These are phyloP conservation scores for Fusarium veterinarium DNA, from an alignment of 2,329 filamentous ascomycete species.

Conservation along the genomic window DNA sequence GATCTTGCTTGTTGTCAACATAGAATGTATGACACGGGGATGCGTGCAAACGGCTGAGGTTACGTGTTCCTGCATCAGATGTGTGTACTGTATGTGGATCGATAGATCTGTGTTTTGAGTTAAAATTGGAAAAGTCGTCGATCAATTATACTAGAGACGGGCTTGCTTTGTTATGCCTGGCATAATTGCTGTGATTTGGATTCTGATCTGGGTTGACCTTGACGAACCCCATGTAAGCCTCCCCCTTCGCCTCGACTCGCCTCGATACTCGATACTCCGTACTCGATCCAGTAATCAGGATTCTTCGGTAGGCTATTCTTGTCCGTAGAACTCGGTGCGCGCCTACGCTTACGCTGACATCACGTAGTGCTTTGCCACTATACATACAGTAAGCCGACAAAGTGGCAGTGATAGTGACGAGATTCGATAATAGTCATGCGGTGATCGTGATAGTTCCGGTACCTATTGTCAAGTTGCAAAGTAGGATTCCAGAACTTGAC, in stretches of 20 bases:
- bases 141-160: conserved; percentile 19
- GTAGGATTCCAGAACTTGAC: conserved; percentile 7
- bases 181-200: conserved; percentile 2
- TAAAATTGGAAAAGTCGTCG: conserved; percentile 18
- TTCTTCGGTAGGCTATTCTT: conserved; percentile 1
- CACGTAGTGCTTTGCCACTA: conserved; percentile 7
- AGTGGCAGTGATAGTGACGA: neutral
- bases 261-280: neutral
- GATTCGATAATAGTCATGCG: neutral
- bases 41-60: conserved; percentile 1
- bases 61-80: conserved; percentile 29
- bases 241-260: neutral
- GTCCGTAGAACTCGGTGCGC: neutral
- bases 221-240: conserved; percentile 3
- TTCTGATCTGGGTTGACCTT: conserved; percentile 7
- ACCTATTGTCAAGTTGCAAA: conserved; percentile 12
- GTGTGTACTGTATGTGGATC: conserved; percentile 15
- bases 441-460: neutral
- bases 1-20: conserved; percentile 11
- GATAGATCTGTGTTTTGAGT: conserved; percentile 19
- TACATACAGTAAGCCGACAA: neutral
- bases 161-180: conserved; percentile 14
- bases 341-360: neutral
- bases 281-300: neutral
- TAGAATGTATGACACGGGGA: conserved; percentile 17